These are phyloP conservation scores for Zygoascus biomembranicola DNA, from an alignment of 805 yeast species.

Conservation along the genomic window DNA sequence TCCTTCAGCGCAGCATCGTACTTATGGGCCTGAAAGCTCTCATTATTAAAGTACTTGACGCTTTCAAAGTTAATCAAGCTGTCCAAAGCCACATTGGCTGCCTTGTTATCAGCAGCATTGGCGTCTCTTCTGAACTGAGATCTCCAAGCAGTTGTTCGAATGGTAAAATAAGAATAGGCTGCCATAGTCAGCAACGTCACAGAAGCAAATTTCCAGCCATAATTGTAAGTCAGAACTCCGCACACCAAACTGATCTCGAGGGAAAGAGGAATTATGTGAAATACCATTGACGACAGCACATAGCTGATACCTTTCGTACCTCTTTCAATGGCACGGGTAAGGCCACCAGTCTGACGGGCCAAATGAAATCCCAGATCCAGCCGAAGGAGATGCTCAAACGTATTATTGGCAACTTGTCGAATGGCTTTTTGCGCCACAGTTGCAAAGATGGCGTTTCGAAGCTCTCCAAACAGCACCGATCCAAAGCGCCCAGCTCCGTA, in stretches of 20 bases:
- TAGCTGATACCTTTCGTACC: conserved; percentile 97
- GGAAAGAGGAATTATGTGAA: conserved; percentile 87
- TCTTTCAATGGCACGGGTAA: conserved; percentile 92
- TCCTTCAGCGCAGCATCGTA: conserved; percentile 66
- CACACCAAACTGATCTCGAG: conserved; percentile 91
- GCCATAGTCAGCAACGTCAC: conserved; percentile 83
- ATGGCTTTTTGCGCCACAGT: conserved; percentile 93
- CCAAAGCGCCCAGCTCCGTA: conserved; percentile 95
- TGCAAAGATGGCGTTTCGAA: conserved; percentile 92
- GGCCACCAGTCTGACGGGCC: conserved; percentile 88
- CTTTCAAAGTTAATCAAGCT: conserved; percentile 91
- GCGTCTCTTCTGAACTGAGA: conserved; percentile 84
- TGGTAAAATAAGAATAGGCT: conserved; percentile 81
- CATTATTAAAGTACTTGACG: conserved; percentile 92
- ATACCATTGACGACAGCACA: conserved; percentile 93
- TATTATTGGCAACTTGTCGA: conserved; percentile 77
- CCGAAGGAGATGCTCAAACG: conserved; percentile 73
- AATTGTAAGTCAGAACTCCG: conserved; percentile 87
- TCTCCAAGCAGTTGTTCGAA: conserved; percentile 93
- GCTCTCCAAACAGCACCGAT: conserved; percentile 87
- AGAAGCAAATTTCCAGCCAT: conserved; percentile 81
- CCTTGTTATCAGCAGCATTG: conserved; percentile 87
- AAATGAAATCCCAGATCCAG: conserved; percentile 87
- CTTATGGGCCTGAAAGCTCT: conserved; percentile 64
- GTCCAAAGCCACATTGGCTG: conserved; percentile 92